Evolutionary conservation across 1,284 basidiomycete species (phyloP).

Genomic region (Pyrrhoderma noxium): DNA sequence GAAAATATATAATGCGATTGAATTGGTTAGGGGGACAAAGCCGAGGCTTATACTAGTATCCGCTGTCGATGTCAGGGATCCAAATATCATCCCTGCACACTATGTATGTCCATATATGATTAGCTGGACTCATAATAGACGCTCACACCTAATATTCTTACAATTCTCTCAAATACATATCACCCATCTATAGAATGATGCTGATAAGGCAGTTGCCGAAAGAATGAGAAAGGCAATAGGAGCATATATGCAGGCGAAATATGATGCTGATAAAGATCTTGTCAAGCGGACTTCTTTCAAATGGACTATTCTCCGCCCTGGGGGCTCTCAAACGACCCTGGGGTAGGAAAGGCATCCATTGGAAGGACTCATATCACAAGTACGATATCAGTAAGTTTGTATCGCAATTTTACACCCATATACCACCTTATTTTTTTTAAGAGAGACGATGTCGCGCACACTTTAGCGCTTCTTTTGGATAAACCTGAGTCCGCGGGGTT

Average conservation of each 20-base stretch:
- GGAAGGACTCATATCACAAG: constrained; percentile 48
- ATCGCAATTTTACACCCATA: not conserved
- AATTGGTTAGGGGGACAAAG: constrained; percentile 38
- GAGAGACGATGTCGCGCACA: constrained; percentile 59
- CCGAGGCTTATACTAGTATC: constrained; percentile 58
- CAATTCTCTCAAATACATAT: no score
- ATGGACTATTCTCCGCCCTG: constrained; percentile 68
- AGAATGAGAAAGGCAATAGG: constrained; percentile 36
- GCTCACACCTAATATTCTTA: no score
- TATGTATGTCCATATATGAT: constrained; percentile 46
- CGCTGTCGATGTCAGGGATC: constrained; percentile 56
- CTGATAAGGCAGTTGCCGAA: constrained; percentile 40
- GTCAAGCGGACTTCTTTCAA: constrained; percentile 50
- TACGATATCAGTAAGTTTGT: constrained; percentile 38
- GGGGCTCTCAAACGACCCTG: constrained; percentile 48
- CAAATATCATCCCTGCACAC: constrained; percentile 43
- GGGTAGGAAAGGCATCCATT: constrained; percentile 45
- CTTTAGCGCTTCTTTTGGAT: constrained; percentile 45
- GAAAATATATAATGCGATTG: constrained; percentile 69
- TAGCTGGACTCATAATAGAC: no score
- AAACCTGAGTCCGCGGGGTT: constrained; percentile 53
- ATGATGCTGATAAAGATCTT: constrained; percentile 65
- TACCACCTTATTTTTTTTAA: constrained; percentile 21
- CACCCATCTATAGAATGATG: constrained; percentile 42
- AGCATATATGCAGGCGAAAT: constrained; percentile 56